These are phyloP conservation scores for Hypoxylon sp. DNA, from an alignment of 2,329 filamentous ascomycete species.

Conservation along the genomic window DNA sequence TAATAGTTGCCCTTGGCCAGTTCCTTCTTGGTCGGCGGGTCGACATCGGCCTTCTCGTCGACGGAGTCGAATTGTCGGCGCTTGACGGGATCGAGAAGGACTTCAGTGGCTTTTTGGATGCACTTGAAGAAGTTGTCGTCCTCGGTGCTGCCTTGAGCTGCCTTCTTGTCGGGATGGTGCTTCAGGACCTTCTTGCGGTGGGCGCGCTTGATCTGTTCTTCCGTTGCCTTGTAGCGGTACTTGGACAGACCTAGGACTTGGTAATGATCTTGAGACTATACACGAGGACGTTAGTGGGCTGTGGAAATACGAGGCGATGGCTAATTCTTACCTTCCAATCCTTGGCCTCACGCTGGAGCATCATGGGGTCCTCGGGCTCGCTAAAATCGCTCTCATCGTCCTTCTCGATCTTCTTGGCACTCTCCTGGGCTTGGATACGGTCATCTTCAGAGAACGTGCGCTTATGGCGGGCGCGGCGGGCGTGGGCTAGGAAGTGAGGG, in stretches of 20 bases:
- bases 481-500: conserved; percentile 97
- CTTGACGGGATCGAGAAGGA: conserved; percentile 91
- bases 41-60: conserved; percentile 92
- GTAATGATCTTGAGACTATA: conserved; percentile 94
- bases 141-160: conserved; percentile 86
- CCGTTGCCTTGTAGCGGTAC: conserved; percentile 92
- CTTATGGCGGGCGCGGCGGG: conserved; percentile 94
- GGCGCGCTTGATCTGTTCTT: conserved; percentile 98
- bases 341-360: conserved; percentile 94
- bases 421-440: conserved; percentile 94
- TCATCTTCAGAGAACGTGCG: conserved; percentile 99
- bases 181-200: conserved; percentile 99
- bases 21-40: conserved; percentile 94
- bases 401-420: conserved; percentile 94
- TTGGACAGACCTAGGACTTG: conserved; percentile 93
- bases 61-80: conserved; percentile 97
- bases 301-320: neutral
- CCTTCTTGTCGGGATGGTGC: conserved; percentile 99
- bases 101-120: conserved; percentile 97
- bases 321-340: conserved; percentile 89
- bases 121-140: conserved; percentile 99
- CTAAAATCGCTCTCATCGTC: conserved; percentile 92
- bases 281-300: conserved; percentile 22
- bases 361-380: conserved; percentile 92
- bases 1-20: conserved; percentile 89